phyloP scores from a whole-genome alignment of 108 stramenopile genomes.

The Halocafeteria seosinensis region DNA sequence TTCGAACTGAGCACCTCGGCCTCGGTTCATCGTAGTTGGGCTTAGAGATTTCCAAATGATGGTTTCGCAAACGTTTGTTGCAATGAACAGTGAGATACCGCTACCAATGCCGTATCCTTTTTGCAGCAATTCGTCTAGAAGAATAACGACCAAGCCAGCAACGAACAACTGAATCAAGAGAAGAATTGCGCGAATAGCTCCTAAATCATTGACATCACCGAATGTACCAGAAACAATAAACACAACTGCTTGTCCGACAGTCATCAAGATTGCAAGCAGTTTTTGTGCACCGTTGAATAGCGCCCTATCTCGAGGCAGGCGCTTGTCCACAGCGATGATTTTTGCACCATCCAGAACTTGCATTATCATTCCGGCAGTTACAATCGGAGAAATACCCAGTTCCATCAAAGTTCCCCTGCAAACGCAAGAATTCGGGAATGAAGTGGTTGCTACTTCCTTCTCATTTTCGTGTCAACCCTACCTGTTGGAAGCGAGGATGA shows the following conservation, averaged over 20 bases:
- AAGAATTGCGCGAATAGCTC: slow-evolving; percentile 85
- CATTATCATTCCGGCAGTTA: slow-evolving; percentile 81
- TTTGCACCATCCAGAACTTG: slow-evolving; percentile 77
- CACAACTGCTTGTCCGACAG: slow-evolving; percentile 91
- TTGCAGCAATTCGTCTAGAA: slow-evolving; percentile 93
- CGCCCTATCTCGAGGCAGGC: slow-evolving; percentile 91
- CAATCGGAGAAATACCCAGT: slow-evolving; percentile 90
- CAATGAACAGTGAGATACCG: slow-evolving; percentile 95
- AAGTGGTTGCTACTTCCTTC: not conserved
- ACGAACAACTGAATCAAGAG: slow-evolving; percentile 93
- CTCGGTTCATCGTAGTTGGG: slow-evolving; percentile 98
- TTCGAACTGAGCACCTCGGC: slow-evolving; percentile 95
- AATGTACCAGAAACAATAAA: slow-evolving; percentile 97
- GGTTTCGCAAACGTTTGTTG: slow-evolving; percentile 96
- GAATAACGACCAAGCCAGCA: slow-evolving; percentile 87
- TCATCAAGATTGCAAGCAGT: slow-evolving; percentile 95
- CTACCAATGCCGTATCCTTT: slow-evolving; percentile 96
- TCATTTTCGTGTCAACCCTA: not conserved
- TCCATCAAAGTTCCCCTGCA: slow-evolving; percentile 89
- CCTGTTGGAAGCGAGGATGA: slow-evolving; percentile 97
- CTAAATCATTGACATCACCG: slow-evolving; percentile 77
- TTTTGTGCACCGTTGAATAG: slow-evolving; percentile 94
- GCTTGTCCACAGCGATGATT: slow-evolving; percentile 96
- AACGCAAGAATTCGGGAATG: not conserved
- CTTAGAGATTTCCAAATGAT: slow-evolving; percentile 97